These are phyloP conservation scores for Umbelopsis sp. DNA, from an alignment of 371 early-diverging fungal genomes.

Conservation along the genomic window DNA sequence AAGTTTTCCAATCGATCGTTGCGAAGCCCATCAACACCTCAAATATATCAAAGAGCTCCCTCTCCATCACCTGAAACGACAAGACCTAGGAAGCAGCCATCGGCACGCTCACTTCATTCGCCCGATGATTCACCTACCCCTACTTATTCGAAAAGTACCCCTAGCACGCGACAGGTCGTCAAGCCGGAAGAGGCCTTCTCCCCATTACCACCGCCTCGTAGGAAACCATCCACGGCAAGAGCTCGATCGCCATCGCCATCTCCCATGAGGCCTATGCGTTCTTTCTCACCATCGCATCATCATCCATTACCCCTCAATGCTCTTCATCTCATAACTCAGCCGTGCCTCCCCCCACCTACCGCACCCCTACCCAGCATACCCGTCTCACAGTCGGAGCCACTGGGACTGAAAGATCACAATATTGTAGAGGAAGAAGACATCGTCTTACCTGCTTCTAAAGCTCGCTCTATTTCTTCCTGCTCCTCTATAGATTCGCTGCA, in stretches of 20 bases:
- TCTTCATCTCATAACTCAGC: constrained; percentile 1
- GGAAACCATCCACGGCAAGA: constrained; percentile 10
- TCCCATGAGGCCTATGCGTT: constrained; percentile 2
- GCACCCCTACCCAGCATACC: constrained; percentile 1
- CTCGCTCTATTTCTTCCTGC: constrained; percentile 8
- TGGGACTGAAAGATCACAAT: neutral
- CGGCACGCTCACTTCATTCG: constrained; percentile 8
- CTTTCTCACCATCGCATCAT: neutral
- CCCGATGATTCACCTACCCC: constrained; percentile 26
- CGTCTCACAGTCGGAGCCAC: neutral
- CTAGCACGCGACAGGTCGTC: constrained; percentile 19
- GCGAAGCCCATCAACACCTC: neutral
- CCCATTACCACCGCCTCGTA: constrained; percentile 16
- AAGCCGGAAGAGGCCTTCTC: constrained; percentile 18
- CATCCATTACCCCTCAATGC: neutral
- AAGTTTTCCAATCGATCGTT: constrained; percentile 25
- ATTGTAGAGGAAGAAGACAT: neutral
- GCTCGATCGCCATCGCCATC: constrained; percentile 22
- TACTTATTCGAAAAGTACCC: constrained; percentile 30
- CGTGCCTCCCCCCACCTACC: constrained; percentile 3
- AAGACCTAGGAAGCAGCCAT: neutral
- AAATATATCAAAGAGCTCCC: constrained; percentile 1
- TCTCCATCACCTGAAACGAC: neutral
- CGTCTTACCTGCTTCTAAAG: neutral
- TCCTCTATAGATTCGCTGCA: constrained; percentile 14